A percentile compares a stretch with the other conserved stretches of the same genome.
Conservation (phyloP, 2,329 filamentous ascomycete genomes). For the Magnaporthales sp. region DNA sequence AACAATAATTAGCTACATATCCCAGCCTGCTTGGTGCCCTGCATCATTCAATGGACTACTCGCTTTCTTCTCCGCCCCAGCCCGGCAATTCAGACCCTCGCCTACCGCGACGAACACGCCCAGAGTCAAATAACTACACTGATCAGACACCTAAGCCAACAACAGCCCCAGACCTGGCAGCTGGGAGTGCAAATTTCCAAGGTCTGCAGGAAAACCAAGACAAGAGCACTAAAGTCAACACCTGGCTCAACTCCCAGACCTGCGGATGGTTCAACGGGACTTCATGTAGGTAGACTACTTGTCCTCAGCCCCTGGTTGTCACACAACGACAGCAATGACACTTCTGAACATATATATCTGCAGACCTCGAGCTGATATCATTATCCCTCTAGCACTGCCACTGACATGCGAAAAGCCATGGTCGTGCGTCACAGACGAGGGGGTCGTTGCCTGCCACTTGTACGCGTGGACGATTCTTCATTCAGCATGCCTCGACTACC, state of each 20-base stretch:
- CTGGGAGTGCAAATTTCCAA: neutral
- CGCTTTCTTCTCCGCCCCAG: too few species aligned
- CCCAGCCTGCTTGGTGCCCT: too few species aligned
- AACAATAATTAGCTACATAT: too few species aligned
- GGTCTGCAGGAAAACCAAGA: neutral
- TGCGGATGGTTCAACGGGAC: slow-evolving; percentile 17
- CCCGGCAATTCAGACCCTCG: too few species aligned
- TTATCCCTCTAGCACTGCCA: slow-evolving; percentile 7
- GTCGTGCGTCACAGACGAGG: slow-evolving; percentile 21
- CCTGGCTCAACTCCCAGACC: slow-evolving; percentile 9
- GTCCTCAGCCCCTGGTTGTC: neutral
- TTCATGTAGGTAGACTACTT: slow-evolving; percentile 12
- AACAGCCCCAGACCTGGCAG: slow-evolving; percentile 7
- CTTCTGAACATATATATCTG: too few species aligned
- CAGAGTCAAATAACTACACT: too few species aligned
- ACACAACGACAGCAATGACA: too few species aligned
- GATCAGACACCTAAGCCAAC: slow-evolving; percentile 11
- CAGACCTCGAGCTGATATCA: neutral
- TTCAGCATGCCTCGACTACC: slow-evolving; percentile 24
- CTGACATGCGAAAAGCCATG: slow-evolving; percentile 11
- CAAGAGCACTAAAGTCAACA: neutral
- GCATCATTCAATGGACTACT: too few species aligned
- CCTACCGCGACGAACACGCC: too few species aligned
- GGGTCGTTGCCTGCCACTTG: slow-evolving; percentile 26
- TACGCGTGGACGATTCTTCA: slow-evolving; percentile 21